Percentiles rank a stretch among this genome's conserved stretches.
Evolutionary conservation across 257 asterid genomes (phyloP).

Genomic region (Solanum sejunctum): DNA sequence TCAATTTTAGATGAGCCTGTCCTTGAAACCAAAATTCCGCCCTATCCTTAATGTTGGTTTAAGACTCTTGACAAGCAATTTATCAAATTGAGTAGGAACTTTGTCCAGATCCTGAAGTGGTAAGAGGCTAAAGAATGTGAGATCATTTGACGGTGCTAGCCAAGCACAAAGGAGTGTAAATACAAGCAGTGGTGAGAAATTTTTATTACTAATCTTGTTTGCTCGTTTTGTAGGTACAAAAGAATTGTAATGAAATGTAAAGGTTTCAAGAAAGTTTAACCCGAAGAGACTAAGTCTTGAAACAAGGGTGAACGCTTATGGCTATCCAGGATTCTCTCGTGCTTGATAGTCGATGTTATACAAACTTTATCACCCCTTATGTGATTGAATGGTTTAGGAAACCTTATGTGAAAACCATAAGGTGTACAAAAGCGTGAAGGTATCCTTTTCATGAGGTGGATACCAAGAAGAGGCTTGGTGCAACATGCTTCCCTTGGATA

Average conservation of each 20-base stretch:
- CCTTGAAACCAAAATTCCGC: neutral
- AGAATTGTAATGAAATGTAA: neutral
- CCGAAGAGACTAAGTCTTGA: too few species aligned
- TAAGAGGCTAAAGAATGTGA: neutral
- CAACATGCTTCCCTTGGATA: too few species aligned
- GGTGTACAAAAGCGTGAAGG: too few species aligned
- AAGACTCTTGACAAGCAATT: neutral
- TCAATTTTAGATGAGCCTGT: neutral
- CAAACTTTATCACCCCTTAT: too few species aligned
- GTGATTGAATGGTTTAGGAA: too few species aligned
- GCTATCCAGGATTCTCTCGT: too few species aligned
- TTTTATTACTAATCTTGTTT: neutral
- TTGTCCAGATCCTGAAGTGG: neutral
- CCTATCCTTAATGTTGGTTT: too few species aligned
- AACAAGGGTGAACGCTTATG: too few species aligned
- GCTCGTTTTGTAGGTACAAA: neutral
- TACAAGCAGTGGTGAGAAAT: neutral
- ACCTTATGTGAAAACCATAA: too few species aligned
- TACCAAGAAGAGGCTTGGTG: too few species aligned
- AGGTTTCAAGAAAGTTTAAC: neutral
- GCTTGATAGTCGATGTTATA: too few species aligned
- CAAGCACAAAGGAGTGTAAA: neutral
- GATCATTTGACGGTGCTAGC: neutral
- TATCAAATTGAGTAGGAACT: neutral
- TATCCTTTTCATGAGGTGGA: too few species aligned